These are phyloP conservation scores for Lachnellula cervina DNA, from an alignment of 2,329 filamentous ascomycete genomes.

Conservation along the genomic window DNA sequence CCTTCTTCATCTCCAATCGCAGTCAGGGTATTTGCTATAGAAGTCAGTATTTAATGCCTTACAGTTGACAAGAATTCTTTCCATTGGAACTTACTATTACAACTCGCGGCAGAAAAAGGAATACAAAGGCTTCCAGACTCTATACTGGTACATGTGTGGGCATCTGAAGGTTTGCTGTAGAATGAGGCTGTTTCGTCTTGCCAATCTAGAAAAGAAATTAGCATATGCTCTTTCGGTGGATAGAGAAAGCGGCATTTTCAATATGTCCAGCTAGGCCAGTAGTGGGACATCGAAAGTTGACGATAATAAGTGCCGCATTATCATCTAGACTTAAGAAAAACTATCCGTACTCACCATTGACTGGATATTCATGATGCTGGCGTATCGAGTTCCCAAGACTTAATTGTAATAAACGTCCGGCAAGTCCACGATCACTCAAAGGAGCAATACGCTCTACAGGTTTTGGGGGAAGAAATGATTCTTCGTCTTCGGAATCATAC, in stretches of 20 bases:
- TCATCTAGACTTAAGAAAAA: too few relatives aligned
- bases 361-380: conserved; percentile 23
- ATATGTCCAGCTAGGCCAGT: neutral
- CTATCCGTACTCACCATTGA: conserved; percentile 24
- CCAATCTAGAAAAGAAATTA: conserved; percentile 26
- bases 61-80: too few relatives aligned
- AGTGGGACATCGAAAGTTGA: neutral
- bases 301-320: too few relatives aligned
- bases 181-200: conserved; percentile 30
- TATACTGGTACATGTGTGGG: conserved; percentile 26
- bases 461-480: neutral
- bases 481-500: conserved; percentile 4
- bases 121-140: conserved; percentile 32
- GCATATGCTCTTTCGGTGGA: neutral
- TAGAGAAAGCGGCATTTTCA: neutral
- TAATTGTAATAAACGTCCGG: conserved; percentile 24
- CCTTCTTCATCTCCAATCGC: conserved; percentile 69
- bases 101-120: conserved; percentile 62
- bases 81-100: conserved; percentile 51
- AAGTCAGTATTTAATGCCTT: conserved; percentile 16
- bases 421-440: conserved; percentile 21
- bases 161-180: conserved; percentile 27
- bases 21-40: conserved; percentile 57
- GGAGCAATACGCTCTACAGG: conserved; percentile 21
- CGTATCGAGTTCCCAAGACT: conserved; percentile 18